Evolutionary conservation across 805 yeast species (phyloP), one percentile per base, ranked within the genome.

Genomic region (Pichia insulana): DNA sequence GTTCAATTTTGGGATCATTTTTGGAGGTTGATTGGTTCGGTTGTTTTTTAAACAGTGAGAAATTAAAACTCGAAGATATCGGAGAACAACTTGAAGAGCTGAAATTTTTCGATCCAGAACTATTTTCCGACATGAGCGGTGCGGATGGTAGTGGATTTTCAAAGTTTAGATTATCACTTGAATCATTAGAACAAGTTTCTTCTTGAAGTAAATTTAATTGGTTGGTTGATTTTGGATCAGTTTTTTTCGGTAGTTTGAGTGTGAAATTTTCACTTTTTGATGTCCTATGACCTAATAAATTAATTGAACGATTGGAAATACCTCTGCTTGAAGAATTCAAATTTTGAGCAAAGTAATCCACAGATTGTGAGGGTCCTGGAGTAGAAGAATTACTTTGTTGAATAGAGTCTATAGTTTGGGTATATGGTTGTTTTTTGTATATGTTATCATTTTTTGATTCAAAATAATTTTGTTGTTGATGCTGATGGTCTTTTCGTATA

Each of bases 241-340:
- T 30, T 28, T 40, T 44, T 15, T 40, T 40, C 12, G 27, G 16
- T 20, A 42, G 30, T 32, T 39, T 42, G 11, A 31, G n/a, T 17
- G 36, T 13, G 25, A 39, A 39, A 26, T 19, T 46, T 34, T 46
- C 50, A 46, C 50, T 47, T 33, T 44, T 47, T 2, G 46, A 31
- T 7, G 44, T 41, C 33, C 50, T 33, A 39, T 47, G 50, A 19
- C 45, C 43, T 18, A 43, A 36, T 4, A 36, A 40, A 26, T 36
- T 31, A 13, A 39, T 43, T 8, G 46, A 39, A 13, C 40, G 38
- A 34, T 39, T 43, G 4, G 26, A 12, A 19, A 35, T 13, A 17
- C 37, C 30, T 16, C 35, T 30, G 13, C 36, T 43, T 25, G 30
- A 20, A 35, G 13, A 13, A 19, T 17, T 17, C 13, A 19, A 32